Percentiles rank a stretch among this genome's conserved stretches.
Conservation (phyloP, 441 rosid species). For the California macrophylla region DNA sequence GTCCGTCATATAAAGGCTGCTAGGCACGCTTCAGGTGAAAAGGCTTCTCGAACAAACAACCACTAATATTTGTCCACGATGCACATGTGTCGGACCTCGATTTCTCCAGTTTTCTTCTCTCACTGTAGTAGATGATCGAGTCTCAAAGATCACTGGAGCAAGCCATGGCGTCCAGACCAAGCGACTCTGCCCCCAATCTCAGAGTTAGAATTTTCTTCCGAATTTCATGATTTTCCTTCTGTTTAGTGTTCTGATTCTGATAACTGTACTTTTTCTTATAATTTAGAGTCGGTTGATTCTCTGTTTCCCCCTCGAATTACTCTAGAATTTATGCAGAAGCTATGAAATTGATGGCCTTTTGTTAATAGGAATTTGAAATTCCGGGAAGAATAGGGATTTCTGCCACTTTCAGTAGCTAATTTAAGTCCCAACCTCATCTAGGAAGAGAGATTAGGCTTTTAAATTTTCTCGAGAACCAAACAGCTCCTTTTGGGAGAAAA, state of each 20-base stretch:
- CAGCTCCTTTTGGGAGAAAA: not conserved
- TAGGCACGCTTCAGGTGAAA: not conserved
- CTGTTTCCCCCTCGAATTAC: not conserved
- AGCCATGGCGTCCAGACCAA: slow-evolving; percentile 45
- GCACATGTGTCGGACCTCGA: not conserved
- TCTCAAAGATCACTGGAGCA: not conserved
- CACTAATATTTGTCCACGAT: not conserved
- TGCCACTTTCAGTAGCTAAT: not conserved
- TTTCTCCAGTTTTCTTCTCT: not conserved
- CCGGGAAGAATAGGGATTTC: not conserved
- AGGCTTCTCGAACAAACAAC: not conserved
- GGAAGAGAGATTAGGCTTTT: not conserved
- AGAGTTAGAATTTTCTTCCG: not conserved
- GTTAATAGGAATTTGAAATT: not conserved
- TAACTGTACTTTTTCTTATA: not conserved
- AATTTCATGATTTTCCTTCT: not conserved
- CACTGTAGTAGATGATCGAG: not conserved
- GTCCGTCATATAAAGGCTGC: not conserved
- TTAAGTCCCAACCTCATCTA: not conserved
- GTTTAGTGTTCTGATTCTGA: not conserved
- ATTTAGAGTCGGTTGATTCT: not conserved
- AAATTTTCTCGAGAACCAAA: slow-evolving; percentile 8
- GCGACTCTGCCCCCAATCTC: slow-evolving; percentile 34
- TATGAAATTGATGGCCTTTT: not conserved
- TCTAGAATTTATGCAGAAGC: not conserved